Evolutionary conservation across 2,329 filamentous ascomycete species (phyloP).

Genomic region (Colletotrichum sp.): DNA sequence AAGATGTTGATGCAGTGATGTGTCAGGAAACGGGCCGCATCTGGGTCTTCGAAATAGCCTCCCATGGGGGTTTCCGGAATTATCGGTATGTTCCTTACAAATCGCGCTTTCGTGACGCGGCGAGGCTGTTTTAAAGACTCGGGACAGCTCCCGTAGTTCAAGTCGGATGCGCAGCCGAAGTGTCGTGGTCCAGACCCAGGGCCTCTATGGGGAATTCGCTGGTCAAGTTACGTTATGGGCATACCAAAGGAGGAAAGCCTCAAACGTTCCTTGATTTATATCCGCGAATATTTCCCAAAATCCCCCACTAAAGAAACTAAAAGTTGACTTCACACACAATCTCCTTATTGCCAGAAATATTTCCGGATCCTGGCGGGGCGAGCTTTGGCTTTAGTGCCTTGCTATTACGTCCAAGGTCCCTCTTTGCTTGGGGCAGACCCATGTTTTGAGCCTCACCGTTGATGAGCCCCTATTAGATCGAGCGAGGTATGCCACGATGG

Average conservation of each 20-base stretch:
- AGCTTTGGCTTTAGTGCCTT: background rate
- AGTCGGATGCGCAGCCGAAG: background rate
- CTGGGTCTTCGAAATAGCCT: background rate
- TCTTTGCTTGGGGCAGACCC: background rate
- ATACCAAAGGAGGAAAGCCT: background rate
- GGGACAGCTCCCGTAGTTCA: background rate
- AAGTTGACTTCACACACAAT: background rate
- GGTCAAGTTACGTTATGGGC: background rate
- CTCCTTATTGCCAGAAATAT: background rate
- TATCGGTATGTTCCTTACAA: background rate
- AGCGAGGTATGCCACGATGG: background rate
- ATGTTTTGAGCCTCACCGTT: background rate
- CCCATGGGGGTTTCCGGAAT: background rate
- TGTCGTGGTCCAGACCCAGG: background rate
- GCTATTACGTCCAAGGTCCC: background rate
- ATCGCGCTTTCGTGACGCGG: background rate
- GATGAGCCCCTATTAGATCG: background rate
- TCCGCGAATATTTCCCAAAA: background rate
- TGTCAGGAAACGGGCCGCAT: background rate
- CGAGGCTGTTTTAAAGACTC: background rate
- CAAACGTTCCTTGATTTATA: background rate
- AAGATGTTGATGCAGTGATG: background rate
- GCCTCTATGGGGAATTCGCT: background rate
- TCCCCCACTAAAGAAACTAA: background rate
- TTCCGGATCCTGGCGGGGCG: background rate